Evolutionary conservation across 2,329 filamentous ascomycete genomes (phyloP).

Genomic region (Stachybotrys chlorohalonatus): DNA sequence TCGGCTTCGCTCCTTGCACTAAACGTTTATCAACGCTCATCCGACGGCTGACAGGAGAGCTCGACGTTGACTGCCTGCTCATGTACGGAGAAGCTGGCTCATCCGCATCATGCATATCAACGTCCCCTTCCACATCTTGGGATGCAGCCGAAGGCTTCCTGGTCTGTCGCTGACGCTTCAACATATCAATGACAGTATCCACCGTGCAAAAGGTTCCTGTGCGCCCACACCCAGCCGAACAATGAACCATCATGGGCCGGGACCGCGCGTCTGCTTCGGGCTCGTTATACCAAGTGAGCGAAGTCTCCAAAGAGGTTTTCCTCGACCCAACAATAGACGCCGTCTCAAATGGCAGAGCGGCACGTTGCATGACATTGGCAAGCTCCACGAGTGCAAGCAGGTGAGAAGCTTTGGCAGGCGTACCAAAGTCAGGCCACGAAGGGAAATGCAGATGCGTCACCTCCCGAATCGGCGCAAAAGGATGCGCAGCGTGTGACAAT

Average conservation of each 20-base stretch:
- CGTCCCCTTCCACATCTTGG: constrained; percentile 32
- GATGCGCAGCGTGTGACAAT: constrained; percentile 64
- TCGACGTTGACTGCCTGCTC: constrained; percentile 13
- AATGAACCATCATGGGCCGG: constrained; percentile 83
- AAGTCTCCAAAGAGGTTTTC: constrained; percentile 15
- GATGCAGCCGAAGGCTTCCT: constrained; percentile 12
- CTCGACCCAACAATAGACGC: constrained; percentile 22
- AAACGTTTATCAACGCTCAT: constrained; percentile 7
- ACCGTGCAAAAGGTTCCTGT: constrained; percentile 97
- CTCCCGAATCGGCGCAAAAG: constrained; percentile 80
- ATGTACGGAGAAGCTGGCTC: constrained; percentile 18
- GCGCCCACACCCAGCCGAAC: constrained; percentile 88
- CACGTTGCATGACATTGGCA: constrained; percentile 64
- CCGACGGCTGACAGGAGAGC: constrained; percentile 6
- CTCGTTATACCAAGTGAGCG: constrained; percentile 44
- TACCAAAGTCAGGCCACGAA: constrained; percentile 95
- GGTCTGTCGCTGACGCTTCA: constrained; percentile 67
- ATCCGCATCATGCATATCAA: constrained; percentile 30
- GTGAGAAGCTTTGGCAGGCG: constrained; percentile 80
- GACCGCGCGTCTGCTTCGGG: constrained; percentile 43
- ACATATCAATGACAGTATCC: constrained; percentile 90
- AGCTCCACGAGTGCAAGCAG: constrained; percentile 85
- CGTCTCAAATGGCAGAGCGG: constrained; percentile 38
- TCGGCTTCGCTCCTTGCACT: constrained; percentile 5
- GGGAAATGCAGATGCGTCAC: constrained; percentile 93